Evolutionary conservation across 768 basidiomycete genomes (phyloP).

Genomic region (Kwoniella sp.): DNA sequence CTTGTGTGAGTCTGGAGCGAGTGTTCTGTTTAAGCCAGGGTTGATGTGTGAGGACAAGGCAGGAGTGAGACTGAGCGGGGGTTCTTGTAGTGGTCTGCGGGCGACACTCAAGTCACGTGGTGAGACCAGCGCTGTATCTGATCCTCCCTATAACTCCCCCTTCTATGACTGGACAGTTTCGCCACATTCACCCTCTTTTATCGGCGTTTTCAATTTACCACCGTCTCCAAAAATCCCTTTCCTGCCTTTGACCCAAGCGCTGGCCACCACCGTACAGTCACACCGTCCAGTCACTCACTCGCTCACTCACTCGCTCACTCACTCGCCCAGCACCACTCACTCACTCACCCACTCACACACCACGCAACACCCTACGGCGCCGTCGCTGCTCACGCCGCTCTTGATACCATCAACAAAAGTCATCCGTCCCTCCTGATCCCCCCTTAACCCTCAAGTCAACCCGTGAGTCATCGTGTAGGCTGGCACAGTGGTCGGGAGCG

Average conservation of each 20-base stretch:
- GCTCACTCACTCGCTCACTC: no score
- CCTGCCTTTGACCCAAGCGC: neutral
- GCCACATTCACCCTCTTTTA: conserved; percentile 3
- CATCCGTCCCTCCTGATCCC: no score
- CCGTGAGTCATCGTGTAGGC: no score
- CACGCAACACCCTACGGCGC: no score
- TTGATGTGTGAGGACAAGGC: conserved; percentile 28
- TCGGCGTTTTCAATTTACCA: conserved; percentile 9
- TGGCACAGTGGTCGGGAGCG: no score
- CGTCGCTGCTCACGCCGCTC: no score
- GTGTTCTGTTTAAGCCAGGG: conserved; percentile 29
- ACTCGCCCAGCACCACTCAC: neutral
- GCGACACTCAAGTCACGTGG: neutral
- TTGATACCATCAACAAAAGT: no score
- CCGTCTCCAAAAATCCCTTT: conserved; percentile 1
- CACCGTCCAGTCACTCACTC: neutral
- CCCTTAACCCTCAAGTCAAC: no score
- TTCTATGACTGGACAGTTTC: conserved; percentile 6
- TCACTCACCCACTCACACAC: neutral
- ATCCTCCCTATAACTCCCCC: no score
- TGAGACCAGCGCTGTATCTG: neutral
- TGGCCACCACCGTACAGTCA: neutral
- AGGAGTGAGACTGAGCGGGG: neutral
- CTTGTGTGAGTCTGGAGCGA: conserved; percentile 1
- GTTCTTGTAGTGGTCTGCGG: neutral